These are phyloP conservation scores for Teratosphaeriaceae sp. DNA, from an alignment of 2,329 filamentous ascomycete species.

Conservation along the genomic window DNA sequence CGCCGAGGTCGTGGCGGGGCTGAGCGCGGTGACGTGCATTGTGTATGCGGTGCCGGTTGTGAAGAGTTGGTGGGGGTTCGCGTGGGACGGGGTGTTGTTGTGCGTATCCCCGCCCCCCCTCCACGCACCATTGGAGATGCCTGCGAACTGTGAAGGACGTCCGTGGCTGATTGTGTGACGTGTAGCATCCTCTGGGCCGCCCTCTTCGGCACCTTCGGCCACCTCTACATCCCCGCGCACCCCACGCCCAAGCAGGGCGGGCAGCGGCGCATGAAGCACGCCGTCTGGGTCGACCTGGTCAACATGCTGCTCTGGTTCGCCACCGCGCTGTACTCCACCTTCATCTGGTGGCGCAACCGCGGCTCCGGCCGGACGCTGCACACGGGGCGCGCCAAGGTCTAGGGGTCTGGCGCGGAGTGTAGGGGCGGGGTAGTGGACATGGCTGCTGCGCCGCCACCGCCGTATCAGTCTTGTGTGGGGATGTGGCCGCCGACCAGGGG, in stretches of 20 bases:
- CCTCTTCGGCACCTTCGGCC: slow-evolving; percentile 77
- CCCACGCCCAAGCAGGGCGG: slow-evolving; percentile 46
- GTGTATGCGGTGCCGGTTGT: slow-evolving; percentile 61
- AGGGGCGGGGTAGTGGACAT: too few relatives aligned
- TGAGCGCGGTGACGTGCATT: slow-evolving; percentile 55
- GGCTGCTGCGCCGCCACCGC: too few relatives aligned
- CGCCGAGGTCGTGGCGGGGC: slow-evolving; percentile 61
- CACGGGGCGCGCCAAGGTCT: slow-evolving; percentile 27
- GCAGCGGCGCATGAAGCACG: slow-evolving; percentile 73
- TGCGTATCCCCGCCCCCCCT: slow-evolving; percentile 16
- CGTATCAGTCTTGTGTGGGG: not conserved
- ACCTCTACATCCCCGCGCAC: slow-evolving; percentile 67
- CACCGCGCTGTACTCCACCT: slow-evolving; percentile 48
- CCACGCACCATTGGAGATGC: slow-evolving; percentile 67
- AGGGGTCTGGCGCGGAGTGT: slow-evolving; percentile 11
- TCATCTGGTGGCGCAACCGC: slow-evolving; percentile 55
- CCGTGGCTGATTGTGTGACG: not conserved
- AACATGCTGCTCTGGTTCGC: slow-evolving; percentile 72
- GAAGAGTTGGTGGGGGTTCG: slow-evolving; percentile 47
- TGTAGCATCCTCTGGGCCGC: slow-evolving; percentile 64
- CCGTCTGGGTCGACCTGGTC: slow-evolving; percentile 74
- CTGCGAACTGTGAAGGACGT: not conserved
- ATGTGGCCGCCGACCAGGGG: not conserved
- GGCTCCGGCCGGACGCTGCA: slow-evolving; percentile 36
- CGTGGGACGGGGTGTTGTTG: slow-evolving; percentile 66